Percentiles rank a stretch among this genome's conserved stretches.
These are phyloP conservation scores for Diaporthe nobilis DNA, from an alignment of 2,329 filamentous ascomycete genomes.

Conservation along the genomic window DNA sequence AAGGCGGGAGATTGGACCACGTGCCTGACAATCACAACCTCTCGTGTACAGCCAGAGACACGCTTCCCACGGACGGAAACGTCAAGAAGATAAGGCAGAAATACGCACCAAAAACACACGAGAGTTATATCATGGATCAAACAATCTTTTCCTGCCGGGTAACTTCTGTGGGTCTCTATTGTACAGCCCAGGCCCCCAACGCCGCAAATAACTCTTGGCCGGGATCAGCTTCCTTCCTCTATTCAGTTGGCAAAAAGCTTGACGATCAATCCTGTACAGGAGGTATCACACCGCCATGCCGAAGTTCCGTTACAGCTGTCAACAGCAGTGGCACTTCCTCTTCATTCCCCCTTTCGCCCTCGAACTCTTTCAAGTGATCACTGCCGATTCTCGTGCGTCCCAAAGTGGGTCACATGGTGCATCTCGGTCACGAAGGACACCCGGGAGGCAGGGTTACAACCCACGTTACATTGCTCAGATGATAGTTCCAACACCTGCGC, in stretches of 20 bases:
- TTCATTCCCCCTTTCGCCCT: background rate
- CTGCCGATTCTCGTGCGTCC: background rate
- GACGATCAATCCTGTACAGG: background rate
- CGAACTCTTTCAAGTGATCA: background rate
- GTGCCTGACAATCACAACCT: conserved; percentile 21
- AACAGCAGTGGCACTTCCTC: background rate
- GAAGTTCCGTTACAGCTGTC: background rate
- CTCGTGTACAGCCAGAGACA: background rate
- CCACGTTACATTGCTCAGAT: conserved; percentile 21
- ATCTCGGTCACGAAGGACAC: background rate
- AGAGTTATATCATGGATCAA: background rate
- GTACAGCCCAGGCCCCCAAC: background rate
- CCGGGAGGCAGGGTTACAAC: background rate
- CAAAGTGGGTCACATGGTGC: background rate
- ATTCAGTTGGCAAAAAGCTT: background rate
- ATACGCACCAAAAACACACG: too few species aligned
- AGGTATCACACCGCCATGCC: background rate
- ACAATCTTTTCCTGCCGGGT: background rate
- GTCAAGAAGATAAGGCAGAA: background rate
- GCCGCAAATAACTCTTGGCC: background rate
- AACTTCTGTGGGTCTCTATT: background rate
- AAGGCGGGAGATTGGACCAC: conserved; percentile 5
- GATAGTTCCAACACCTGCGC: conserved; percentile 1
- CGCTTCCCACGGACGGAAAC: background rate
- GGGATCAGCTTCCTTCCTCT: background rate